phyloP scores from a whole-genome alignment of 805 yeast species.

The Candida arabinofermentans region DNA sequence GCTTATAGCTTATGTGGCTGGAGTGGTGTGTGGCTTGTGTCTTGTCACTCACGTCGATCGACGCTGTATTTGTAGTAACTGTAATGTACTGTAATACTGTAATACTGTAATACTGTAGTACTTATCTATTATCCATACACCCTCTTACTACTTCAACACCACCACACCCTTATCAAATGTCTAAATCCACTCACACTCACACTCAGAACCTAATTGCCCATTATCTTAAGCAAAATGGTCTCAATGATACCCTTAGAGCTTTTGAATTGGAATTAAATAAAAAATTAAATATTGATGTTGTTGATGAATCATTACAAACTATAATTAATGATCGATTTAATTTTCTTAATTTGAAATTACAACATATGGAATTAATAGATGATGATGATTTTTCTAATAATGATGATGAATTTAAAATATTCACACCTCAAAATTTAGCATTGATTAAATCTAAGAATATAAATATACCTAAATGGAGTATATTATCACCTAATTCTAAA shows the following conservation, averaged over 20 bases:
- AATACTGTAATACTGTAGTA: too few species aligned
- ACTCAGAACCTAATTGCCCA: slow-evolving; percentile 47
- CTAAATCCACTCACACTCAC: slow-evolving; percentile 3
- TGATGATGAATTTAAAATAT: slow-evolving; percentile 7
- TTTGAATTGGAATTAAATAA: slow-evolving; percentile 46
- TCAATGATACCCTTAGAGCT: slow-evolving; percentile 39
- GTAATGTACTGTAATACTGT: too few species aligned
- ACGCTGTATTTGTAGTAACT: too few species aligned
- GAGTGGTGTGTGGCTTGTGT: too few species aligned
- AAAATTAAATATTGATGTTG: slow-evolving; percentile 17
- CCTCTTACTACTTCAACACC: neutral
- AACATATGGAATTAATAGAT: slow-evolving; percentile 1
- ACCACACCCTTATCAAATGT: neutral
- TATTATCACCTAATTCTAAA: slow-evolving; percentile 14
- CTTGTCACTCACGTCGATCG: too few species aligned
- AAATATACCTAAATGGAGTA: slow-evolving; percentile 25
- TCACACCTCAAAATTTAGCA: slow-evolving; percentile 22
- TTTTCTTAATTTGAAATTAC: slow-evolving; percentile 18
- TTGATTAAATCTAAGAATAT: slow-evolving; percentile 17
- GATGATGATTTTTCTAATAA: slow-evolving; percentile 3
- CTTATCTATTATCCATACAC: too few species aligned
- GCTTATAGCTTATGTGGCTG: too few species aligned
- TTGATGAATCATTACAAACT: slow-evolving; percentile 34
- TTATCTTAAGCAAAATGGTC: slow-evolving; percentile 49
- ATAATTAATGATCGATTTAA: slow-evolving; percentile 33